Evolutionary conservation across 305 asterid species (phyloP).

Genomic region (Fraxinus angustifolia): DNA sequence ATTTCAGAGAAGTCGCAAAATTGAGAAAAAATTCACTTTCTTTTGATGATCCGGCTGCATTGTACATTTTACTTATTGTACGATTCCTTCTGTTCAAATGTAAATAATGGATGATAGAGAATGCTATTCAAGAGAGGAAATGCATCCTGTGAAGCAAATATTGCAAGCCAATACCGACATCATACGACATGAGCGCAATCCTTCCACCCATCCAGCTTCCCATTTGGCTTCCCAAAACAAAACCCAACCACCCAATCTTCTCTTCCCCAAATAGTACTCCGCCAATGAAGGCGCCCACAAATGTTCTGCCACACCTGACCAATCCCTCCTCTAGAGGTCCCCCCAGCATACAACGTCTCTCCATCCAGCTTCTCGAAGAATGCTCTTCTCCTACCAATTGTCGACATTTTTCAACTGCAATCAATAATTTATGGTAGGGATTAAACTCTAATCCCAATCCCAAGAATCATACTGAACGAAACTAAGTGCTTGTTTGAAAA

Average conservation of each 20-base stretch:
- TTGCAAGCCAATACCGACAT: slow-evolving; percentile 38
- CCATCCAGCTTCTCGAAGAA: slow-evolving; percentile 31
- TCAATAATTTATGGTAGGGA: background rate
- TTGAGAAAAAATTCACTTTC: no score
- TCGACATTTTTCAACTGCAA: slow-evolving; percentile 55
- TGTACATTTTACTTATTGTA: no score
- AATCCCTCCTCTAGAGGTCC: slow-evolving; percentile 40
- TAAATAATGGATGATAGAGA: background rate
- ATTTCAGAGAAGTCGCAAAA: no score
- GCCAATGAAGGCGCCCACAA: slow-evolving; percentile 43
- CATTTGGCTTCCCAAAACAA: slow-evolving; percentile 52
- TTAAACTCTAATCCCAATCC: background rate
- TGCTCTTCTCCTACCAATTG: slow-evolving; percentile 36
- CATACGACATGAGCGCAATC: slow-evolving; percentile 54
- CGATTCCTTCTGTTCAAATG: background rate
- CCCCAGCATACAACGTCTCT: slow-evolving; percentile 47
- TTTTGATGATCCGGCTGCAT: no score
- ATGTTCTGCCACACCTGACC: slow-evolving; percentile 35
- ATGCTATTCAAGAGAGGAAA: background rate
- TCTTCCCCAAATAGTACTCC: slow-evolving; percentile 50
- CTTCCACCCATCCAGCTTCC: slow-evolving; percentile 74
- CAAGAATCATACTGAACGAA: background rate
- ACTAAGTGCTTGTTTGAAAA: no score
- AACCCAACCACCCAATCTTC: slow-evolving; percentile 48
- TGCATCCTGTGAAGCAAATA: slow-evolving; percentile 28